Base-by-base conservation (phyloP, 371 early-diverging fungal genomes). In the Fennellomyces sp. region DNA sequence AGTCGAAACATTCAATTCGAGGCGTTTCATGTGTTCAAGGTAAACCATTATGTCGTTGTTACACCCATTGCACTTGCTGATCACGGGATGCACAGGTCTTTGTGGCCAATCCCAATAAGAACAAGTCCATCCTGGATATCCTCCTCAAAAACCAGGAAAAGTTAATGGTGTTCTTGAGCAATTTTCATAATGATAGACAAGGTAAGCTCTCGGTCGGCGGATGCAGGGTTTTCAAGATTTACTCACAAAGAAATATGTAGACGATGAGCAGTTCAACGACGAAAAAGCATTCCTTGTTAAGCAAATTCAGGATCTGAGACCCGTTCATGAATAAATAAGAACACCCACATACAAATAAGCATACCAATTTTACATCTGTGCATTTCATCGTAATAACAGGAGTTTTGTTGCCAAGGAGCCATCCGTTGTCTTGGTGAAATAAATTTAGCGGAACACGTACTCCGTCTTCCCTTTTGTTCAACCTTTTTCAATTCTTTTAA, bases 1-100 rank as follows among this genome's bases (percentile, higher is more conserved):
- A 94, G 94, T 72, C 88, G 93, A 67, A 98, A 96, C 71, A 98
- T 98, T 63, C 99, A 98, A 75, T 97, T 95, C 69, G 99, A 98
- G 81, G 98, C 99, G 0, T 98, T 98, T 82, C 99, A 98, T 78
- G 97, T 98, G 26, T 98, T 98, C 83, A 98, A 98, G 85, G 93
- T 65, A 65, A 62, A n/a, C n/a, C n/a, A n/a, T n/a, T n/a, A n/a
- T n/a, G n/a, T n/a, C n/a, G n/a, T n/a, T n/a, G n/a, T n/a, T n/a
- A n/a, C n/a, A n/a, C n/a, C n/a, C n/a, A n/a, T n/a, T n/a, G n/a
- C n/a, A n/a, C n/a, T n/a, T n/a, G 19, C 35, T 35, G 15, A 35
- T 35, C 35, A 35, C 15, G 35, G 8, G 35, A 15, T 35, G 15
- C 35, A 33, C 61, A 94, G 94, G 93, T 97, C 33, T 98, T 98